These are phyloP conservation scores for Fraxinus cuspidata DNA, from an alignment of 257 asterid genomes.

Conservation along the genomic window DNA sequence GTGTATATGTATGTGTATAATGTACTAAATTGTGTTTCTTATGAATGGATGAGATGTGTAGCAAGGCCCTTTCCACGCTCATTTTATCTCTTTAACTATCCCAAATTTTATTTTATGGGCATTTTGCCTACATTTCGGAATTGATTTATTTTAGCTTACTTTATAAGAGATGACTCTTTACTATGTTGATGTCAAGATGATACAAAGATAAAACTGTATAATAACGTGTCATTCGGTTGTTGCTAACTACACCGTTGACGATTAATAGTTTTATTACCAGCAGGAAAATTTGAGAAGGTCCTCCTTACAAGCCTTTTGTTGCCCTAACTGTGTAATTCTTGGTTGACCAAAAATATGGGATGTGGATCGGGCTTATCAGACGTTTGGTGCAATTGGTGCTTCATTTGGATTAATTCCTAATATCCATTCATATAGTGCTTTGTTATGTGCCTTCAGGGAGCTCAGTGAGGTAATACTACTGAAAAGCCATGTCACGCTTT, in stretches of 20 bases:
- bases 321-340: slow-evolving; percentile 80
- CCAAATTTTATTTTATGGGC: background rate
- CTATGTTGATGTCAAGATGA: slow-evolving; percentile 68
- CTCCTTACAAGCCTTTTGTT: slow-evolving; percentile 78
- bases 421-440: slow-evolving; percentile 79
- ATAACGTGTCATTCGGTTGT: slow-evolving; percentile 14
- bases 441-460: slow-evolving; percentile 81
- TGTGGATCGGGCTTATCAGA: slow-evolving; percentile 90
- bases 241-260: slow-evolving; percentile 25
- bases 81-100: background rate
- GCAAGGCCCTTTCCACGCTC: slow-evolving; percentile 2
- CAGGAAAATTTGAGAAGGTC: slow-evolving; percentile 71
- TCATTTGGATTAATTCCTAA: slow-evolving; percentile 72
- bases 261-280: slow-evolving; percentile 84
- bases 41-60: slow-evolving; percentile 6
- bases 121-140: background rate
- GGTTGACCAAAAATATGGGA: slow-evolving; percentile 98
- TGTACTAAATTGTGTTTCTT: background rate
- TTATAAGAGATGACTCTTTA: slow-evolving; percentile 32
- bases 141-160: slow-evolving; percentile 16
- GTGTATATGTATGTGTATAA: background rate
- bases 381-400: slow-evolving; percentile 66
- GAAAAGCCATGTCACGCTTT: slow-evolving; percentile 7
- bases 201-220: slow-evolving; percentile 30
- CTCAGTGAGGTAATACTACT: slow-evolving; percentile 55